Conservation (phyloP, 768 basidiomycete species). For the Pluteus cervinus region DNA sequence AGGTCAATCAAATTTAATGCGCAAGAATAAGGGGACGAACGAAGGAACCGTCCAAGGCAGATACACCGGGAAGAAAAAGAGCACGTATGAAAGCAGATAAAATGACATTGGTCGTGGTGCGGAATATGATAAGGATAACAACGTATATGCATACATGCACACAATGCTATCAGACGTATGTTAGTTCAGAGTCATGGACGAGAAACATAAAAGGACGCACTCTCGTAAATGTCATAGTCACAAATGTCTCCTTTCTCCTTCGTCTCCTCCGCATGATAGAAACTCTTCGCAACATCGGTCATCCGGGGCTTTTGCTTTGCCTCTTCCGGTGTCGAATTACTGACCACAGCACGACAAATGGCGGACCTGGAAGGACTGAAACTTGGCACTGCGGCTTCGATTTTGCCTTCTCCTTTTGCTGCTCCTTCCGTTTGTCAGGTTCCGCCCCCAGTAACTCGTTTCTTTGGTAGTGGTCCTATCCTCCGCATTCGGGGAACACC, state of each 20-base stretch:
- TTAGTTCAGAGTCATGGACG: neutral
- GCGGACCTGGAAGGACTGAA: slow-evolving; percentile 49
- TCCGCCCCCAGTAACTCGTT: slow-evolving; percentile 42
- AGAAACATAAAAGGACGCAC: slow-evolving; percentile 39
- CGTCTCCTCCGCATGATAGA: slow-evolving; percentile 59
- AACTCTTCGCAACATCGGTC: slow-evolving; percentile 80
- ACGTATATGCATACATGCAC: no score
- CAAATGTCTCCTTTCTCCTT: slow-evolving; percentile 78
- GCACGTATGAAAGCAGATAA: no score
- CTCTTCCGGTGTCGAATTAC: slow-evolving; percentile 74
- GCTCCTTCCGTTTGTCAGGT: slow-evolving; percentile 32
- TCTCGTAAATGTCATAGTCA: slow-evolving; percentile 91
- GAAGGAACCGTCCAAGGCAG: no score
- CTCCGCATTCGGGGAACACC: slow-evolving; percentile 16
- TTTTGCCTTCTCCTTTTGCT: slow-evolving; percentile 38
- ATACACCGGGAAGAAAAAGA: no score
- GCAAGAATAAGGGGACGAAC: no score
- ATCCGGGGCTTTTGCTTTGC: slow-evolving; percentile 76
- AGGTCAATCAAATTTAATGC: no score
- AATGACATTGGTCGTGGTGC: no score
- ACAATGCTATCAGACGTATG: slow-evolving; percentile 11
- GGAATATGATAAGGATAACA: no score
- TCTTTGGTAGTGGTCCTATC: slow-evolving; percentile 46
- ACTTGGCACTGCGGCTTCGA: slow-evolving; percentile 36
- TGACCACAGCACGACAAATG: slow-evolving; percentile 60